phyloP scores from a whole-genome alignment of 805 yeast genomes.

The Yarrowia divulgata region DNA sequence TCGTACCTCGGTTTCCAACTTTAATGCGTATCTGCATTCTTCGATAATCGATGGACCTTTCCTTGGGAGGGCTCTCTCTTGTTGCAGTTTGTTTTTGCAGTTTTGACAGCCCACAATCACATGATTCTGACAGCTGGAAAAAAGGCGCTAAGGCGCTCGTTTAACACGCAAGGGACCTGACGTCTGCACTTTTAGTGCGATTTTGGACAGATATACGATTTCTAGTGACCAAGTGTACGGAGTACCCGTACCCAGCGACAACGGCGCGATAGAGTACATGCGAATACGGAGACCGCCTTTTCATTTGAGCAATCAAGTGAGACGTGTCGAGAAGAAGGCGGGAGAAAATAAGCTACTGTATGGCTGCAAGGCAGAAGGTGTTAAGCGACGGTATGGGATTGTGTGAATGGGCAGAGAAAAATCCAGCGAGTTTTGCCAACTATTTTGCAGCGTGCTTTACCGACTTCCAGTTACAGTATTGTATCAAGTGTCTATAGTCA shows the following conservation, averaged over 20 bases:
- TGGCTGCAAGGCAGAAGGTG: background rate
- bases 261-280: background rate
- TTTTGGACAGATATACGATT: background rate
- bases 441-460: no score
- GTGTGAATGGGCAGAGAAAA: no score
- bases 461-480: no score
- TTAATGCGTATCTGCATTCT: background rate
- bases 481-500: background rate
- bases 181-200: background rate
- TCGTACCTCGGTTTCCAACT: background rate
- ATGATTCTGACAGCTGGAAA: background rate
- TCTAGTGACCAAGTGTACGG: no score
- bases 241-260: no score
- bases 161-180: background rate
- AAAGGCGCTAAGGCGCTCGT: background rate
- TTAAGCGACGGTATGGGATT: no score
- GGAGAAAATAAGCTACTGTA: background rate
- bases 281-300: slow-evolving; percentile 1
- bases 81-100: no score
- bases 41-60: background rate
- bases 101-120: no score
- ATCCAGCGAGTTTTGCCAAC: no score
- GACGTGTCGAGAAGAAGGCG: background rate
- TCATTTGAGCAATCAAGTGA: background rate
- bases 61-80: background rate